Evolutionary conservation across 768 basidiomycete species (phyloP).

Genomic region (Nevesoporus exiguus): DNA sequence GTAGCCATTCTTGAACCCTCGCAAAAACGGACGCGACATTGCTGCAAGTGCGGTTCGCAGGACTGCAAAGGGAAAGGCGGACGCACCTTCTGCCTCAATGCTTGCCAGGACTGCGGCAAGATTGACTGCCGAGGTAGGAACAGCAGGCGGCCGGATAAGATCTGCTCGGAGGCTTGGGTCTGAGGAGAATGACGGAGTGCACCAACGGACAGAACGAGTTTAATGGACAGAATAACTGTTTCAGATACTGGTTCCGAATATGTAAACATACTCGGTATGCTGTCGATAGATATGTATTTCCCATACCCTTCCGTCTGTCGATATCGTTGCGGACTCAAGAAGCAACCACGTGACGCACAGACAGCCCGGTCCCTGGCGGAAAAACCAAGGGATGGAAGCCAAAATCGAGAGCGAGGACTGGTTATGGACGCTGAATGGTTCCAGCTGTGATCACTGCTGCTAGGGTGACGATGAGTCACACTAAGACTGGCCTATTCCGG

Average conservation of each 20-base stretch:
- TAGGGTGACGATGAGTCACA: not conserved
- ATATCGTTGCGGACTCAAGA: not conserved
- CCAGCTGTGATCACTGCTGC: not conserved
- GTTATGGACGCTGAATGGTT: no score
- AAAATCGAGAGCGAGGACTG: not conserved
- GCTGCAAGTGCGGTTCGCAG: slow-evolving; percentile 78
- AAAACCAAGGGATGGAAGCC: not conserved
- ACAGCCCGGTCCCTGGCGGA: no score
- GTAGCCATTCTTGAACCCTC: slow-evolving; percentile 36
- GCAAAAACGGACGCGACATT: slow-evolving; percentile 69
- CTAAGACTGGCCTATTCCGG: not conserved
- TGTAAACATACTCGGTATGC: slow-evolving; percentile 9
- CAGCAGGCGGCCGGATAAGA: slow-evolving; percentile 72
- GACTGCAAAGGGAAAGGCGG: slow-evolving; percentile 85
- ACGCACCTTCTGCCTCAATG: slow-evolving; percentile 64
- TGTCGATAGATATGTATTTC: slow-evolving; percentile 9
- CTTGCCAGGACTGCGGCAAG: slow-evolving; percentile 83
- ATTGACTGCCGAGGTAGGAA: slow-evolving; percentile 75
- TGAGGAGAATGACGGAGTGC: not conserved
- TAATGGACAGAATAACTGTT: not conserved
- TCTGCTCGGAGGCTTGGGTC: slow-evolving; percentile 58
- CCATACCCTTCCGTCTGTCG: not conserved
- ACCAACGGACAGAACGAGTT: not conserved
- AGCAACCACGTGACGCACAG: no score
- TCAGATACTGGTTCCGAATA: not conserved